A percentile compares a stretch with the other conserved stretches of the same genome.
Evolutionary conservation across 257 asterid genomes (phyloP).

Genomic region (Handroanthus guayacan): DNA sequence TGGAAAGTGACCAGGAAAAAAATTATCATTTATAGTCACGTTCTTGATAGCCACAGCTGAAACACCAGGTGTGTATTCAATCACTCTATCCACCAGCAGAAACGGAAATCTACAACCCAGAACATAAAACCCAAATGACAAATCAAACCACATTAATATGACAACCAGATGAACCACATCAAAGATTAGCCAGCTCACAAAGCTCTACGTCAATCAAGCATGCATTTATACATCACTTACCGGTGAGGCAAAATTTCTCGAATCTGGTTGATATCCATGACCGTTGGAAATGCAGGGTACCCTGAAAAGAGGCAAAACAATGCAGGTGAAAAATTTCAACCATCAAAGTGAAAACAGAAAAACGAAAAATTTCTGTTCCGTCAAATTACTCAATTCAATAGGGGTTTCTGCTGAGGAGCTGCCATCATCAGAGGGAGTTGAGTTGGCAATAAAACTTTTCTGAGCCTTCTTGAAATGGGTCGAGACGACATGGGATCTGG

Average conservation of each 20-base stretch:
- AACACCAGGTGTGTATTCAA: constrained; percentile 81
- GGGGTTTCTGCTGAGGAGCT: constrained; percentile 56
- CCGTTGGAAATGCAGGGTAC: constrained; percentile 79
- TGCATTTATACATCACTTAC: constrained; percentile 43
- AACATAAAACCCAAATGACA: not conserved
- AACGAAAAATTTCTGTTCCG: not conserved
- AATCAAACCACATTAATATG: constrained; percentile 23
- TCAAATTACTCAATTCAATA: constrained; percentile 67
- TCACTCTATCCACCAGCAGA: constrained; percentile 82
- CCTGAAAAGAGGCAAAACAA: constrained; percentile 39
- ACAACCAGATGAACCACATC: not conserved
- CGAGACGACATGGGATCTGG: constrained; percentile 54
- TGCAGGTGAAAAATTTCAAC: not conserved
- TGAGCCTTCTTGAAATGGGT: constrained; percentile 46
- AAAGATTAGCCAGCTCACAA: constrained; percentile 7
- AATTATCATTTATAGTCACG: constrained; percentile 77
- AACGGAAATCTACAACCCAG: constrained; percentile 62
- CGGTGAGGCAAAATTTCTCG: constrained; percentile 83
- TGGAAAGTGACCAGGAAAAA: constrained; percentile 84
- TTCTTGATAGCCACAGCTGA: constrained; percentile 93
- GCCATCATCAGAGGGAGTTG: constrained; percentile 44
- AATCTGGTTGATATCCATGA: constrained; percentile 84
- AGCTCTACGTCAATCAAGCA: not conserved
- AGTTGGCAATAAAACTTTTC: constrained; percentile 42
- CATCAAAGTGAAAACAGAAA: not conserved